A percentile compares a stretch with the other conserved stretches of the same genome.
Evolutionary conservation across 768 basidiomycete genomes (phyloP).

Genomic region (Rubroboletus pulcherrimus): DNA sequence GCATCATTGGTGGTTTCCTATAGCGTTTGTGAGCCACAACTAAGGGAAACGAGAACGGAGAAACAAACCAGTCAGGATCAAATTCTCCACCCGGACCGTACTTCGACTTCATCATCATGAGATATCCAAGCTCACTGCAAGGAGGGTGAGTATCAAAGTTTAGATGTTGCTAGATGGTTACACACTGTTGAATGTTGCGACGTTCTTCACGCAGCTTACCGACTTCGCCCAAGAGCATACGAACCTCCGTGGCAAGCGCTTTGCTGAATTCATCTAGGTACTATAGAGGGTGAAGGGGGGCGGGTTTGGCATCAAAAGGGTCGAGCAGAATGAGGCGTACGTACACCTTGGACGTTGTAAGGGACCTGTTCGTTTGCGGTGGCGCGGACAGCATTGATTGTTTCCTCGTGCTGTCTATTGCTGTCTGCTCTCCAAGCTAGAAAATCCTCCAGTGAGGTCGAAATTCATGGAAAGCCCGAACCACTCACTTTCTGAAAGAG

Average conservation of each 20-base stretch:
- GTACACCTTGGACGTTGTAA: conserved; percentile 79
- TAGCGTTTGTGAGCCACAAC: not conserved
- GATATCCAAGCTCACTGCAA: conserved; percentile 67
- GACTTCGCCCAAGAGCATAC: conserved; percentile 79
- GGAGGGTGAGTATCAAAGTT: conserved; percentile 3
- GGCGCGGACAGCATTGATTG: conserved; percentile 60
- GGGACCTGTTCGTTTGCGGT: conserved; percentile 76
- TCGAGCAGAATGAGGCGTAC: conserved; percentile 22
- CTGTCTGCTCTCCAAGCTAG: conserved; percentile 69
- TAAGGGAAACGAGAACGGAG: not conserved
- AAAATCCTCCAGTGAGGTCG: conserved; percentile 8
- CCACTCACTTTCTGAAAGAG: conserved; percentile 55
- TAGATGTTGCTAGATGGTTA: conserved; percentile 10
- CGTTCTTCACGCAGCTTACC: conserved; percentile 79
- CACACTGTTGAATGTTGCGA: conserved; percentile 74
- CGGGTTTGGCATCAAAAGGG: not conserved
- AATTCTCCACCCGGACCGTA: conserved; percentile 86
- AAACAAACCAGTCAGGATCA: conserved; percentile 68
- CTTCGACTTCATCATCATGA: conserved; percentile 67
- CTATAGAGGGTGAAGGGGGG: conserved; percentile 31
- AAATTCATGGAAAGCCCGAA: not conserved
- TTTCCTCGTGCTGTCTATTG: conserved; percentile 60
- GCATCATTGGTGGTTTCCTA: conserved; percentile 43
- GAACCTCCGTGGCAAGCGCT: conserved; percentile 77
- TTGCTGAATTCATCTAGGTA: conserved; percentile 88